These are phyloP conservation scores for Nothophaeocryptopus gaeumannii DNA, from an alignment of 2,329 filamentous ascomycete species.

Conservation along the genomic window DNA sequence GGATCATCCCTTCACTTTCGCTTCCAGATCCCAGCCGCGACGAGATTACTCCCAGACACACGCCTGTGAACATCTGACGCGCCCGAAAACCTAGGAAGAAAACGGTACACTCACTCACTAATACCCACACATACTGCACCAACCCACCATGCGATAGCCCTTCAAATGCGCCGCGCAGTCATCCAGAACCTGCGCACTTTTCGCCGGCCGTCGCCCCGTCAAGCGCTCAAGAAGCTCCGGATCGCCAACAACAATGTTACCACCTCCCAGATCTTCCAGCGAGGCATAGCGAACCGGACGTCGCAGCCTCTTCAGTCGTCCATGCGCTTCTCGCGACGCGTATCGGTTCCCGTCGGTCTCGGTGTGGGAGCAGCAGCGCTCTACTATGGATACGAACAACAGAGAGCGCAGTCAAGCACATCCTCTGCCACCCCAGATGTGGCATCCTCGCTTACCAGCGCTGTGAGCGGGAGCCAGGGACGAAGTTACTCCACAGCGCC, in stretches of 20 bases:
- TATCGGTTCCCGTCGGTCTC: conserved; percentile 65
- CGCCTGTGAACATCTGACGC: background rate
- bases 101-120: conserved; percentile 1
- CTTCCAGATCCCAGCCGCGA: background rate
- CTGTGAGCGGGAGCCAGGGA: conserved; percentile 28
- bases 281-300: conserved; percentile 43
- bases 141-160: background rate
- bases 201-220: conserved; percentile 62
- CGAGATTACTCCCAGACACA: too few species aligned
- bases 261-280: conserved; percentile 37
- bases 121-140: background rate
- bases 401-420: conserved; percentile 7
- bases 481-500: conserved; percentile 33
- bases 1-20: too few species aligned
- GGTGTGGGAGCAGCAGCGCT: conserved; percentile 67
- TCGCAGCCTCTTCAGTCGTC: conserved; percentile 58
- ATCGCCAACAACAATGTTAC: conserved; percentile 40
- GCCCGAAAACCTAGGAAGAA: background rate
- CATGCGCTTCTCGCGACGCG: conserved; percentile 68
- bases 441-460: conserved; percentile 18
- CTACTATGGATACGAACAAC: conserved; percentile 65
- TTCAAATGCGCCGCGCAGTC: conserved; percentile 71
- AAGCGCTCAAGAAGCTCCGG: conserved; percentile 52
- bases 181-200: conserved; percentile 66
- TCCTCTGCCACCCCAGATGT: conserved; percentile 11